A percentile compares a stretch with the other conserved stretches of the same genome.
phyloP scores from a whole-genome alignment of 176 grass and related monocot species.

The Bromus sterilis region DNA sequence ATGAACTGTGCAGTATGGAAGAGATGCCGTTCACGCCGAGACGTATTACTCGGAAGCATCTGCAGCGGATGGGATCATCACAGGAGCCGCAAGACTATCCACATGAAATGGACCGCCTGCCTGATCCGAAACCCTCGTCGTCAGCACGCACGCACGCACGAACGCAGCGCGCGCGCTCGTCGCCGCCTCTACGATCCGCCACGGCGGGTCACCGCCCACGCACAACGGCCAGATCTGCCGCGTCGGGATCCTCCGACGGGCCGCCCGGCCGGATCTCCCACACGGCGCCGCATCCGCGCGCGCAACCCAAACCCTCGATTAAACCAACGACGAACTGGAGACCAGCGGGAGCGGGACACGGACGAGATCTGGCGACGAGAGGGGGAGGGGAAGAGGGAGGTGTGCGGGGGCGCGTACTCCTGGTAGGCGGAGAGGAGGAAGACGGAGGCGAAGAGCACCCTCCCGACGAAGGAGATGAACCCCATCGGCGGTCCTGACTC shows the following conservation, averaged over 20 bases:
- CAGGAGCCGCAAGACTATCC: background rate
- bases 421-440: constrained; percentile 82
- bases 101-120: background rate
- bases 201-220: background rate
- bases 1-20: background rate
- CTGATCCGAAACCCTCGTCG: background rate
- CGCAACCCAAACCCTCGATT: background rate
- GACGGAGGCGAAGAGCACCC: constrained; percentile 75
- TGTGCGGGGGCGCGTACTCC: constrained; percentile 23
- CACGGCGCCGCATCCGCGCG: background rate
- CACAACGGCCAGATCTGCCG: background rate
- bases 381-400: no score
- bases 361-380: background rate
- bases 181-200: fast-evolving
- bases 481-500: constrained; percentile 13
- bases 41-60: background rate
- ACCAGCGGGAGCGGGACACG: no score
- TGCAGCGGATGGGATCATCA: background rate
- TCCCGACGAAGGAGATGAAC: constrained; percentile 68
- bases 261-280: background rate
- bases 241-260: background rate
- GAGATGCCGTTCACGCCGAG: background rate
- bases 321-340: no score
- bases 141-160: no score
- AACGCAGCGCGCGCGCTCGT: background rate